Percentiles rank a stretch among this genome's conserved stretches.
Evolutionary conservation across 495 filamentous ascomycete genomes (phyloP).

Genomic region (Aspergillus sparsus): DNA sequence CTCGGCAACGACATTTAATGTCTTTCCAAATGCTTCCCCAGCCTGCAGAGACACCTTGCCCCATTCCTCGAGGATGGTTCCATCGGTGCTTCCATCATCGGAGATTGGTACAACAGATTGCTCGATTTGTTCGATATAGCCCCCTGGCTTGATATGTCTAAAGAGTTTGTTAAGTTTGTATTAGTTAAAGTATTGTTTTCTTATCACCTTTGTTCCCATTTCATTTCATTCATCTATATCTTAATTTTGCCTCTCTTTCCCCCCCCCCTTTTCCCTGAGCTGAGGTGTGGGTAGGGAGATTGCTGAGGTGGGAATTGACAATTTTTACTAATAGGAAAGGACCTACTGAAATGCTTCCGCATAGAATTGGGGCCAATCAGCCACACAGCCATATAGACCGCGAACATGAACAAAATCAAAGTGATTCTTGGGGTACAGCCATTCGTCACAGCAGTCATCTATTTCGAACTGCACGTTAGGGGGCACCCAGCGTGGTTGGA

Average conservation of each 20-base stretch:
- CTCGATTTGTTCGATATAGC: slow-evolving; percentile 45
- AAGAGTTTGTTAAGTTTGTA: neutral
- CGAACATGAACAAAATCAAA: slow-evolving; percentile 21
- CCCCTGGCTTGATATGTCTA: slow-evolving; percentile 41
- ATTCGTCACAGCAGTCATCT: slow-evolving; percentile 18
- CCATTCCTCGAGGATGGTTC: slow-evolving; percentile 15
- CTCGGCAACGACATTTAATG: slow-evolving; percentile 11
- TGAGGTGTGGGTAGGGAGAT: no score
- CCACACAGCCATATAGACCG: slow-evolving; percentile 14
- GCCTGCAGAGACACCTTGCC: slow-evolving; percentile 15
- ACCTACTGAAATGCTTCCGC: slow-evolving; percentile 7
- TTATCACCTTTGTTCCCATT: no score
- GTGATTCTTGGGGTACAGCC: slow-evolving; percentile 12
- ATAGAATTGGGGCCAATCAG: slow-evolving; percentile 13
- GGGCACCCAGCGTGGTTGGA: slow-evolving; percentile 21
- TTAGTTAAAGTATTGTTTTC: neutral
- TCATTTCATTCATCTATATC: neutral
- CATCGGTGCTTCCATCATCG: slow-evolving; percentile 25
- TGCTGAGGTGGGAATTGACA: neutral
- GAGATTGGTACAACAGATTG: slow-evolving; percentile 33
- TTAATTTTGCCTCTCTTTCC: neutral
- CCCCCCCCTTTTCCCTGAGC: no score
- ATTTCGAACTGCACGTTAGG: slow-evolving; percentile 22
- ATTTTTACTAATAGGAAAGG: no score
- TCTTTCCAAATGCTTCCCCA: slow-evolving; percentile 22